Evolutionary conservation across 1,284 basidiomycete species (phyloP).

Genomic region (Apiotrichum akiyoshidainum): DNA sequence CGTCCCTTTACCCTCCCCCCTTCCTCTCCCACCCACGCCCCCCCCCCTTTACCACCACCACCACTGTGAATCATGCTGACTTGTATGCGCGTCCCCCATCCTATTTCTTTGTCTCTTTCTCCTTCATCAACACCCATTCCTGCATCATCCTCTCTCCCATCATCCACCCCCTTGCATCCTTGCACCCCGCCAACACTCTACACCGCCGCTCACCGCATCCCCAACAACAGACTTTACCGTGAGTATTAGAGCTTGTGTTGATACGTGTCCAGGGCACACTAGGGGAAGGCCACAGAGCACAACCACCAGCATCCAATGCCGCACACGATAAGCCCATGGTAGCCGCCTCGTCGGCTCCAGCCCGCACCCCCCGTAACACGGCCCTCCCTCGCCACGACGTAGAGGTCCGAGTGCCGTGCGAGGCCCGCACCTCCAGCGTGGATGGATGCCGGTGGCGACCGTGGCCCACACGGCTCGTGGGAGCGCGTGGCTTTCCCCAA

Average conservation of each 20-base stretch:
- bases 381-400: no score
- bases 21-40: not conserved
- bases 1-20: not conserved
- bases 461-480: not conserved
- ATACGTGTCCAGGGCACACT: slow-evolving; percentile 5
- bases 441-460: not conserved
- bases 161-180: not conserved
- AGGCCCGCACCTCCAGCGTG: not conserved
- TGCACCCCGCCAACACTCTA: no score
- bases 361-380: no score
- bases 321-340: not conserved
- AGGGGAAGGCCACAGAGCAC: not conserved
- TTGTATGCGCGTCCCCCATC: not conserved
- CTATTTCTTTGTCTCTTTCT: not conserved
- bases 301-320: not conserved
- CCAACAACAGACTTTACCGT: not conserved
- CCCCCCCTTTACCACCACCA: not conserved
- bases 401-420: no score
- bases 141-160: not conserved
- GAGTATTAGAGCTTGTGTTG: not conserved
- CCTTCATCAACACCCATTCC: not conserved
- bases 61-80: not conserved
- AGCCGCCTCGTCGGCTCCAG: no score
- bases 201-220: not conserved
- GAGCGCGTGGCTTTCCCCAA: not conserved